Base-by-base conservation (phyloP, 495 filamentous ascomycete genomes). In the Daldinia decipiens region DNA sequence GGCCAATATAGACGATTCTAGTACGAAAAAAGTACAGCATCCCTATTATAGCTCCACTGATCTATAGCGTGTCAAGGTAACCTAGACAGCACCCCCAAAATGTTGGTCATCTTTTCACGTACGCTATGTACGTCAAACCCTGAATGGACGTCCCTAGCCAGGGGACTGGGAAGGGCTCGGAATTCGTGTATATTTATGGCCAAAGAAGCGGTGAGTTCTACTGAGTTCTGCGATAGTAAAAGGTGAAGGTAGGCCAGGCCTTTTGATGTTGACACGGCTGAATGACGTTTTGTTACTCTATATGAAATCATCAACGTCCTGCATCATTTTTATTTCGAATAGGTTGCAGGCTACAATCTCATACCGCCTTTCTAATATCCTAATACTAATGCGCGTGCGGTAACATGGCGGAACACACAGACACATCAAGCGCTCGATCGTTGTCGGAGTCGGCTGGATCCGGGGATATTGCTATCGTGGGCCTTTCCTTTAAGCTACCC, bases 401-500 rank as follows among this genome's bases (percentile, higher is more conserved):
- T 43, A 59, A 56, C 53, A 36, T 36, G 31, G 31, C 27, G 53
- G 17, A 56, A 36, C 53, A 56, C 29, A 56, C 31, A 36, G 53
- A 56, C 29, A 56, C 53, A 36, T 12, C n/a, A 56, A 32, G 15
- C 53, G 2, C 31, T 17, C 53, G 29, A 17, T 56, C 53, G 17
- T 56, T 36, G 15, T 19, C 53, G 29, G 53, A 56, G 13, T 3
- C 53, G 27, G 8, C 53, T 17, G 53, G 27, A 21, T 5, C 31
- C 17, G 36, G 56, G 24, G 56, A 43, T 60, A 32, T 60, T 12
- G 57, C 57, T 21, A 47, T 60, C 26, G 57, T 60, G 19, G 57
- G 57, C 24, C 26, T 60, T 1, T 60, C 57, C 57, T 60, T 60
- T 19, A 60, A 45, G 39, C 39, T 60, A 19, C 57, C 57, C 13